Percentiles rank a stretch among this genome's conserved stretches.
phyloP scores from a whole-genome alignment of 257 asterid genomes.

The Fraxinus americana region DNA sequence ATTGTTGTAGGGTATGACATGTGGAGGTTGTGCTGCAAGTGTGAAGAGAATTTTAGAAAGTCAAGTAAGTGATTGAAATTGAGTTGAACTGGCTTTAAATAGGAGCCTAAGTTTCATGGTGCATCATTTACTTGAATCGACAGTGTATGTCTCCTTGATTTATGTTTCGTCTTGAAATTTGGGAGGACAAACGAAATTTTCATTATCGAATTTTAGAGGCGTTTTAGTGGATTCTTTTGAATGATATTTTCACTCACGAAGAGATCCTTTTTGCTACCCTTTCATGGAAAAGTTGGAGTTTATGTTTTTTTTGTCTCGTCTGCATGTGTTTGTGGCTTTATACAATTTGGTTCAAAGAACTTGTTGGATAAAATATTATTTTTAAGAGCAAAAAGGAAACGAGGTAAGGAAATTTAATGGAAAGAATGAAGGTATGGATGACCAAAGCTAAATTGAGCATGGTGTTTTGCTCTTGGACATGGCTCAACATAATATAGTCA shows the following conservation, averaged over 20 bases:
- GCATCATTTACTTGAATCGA: background rate
- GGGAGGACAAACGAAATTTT: background rate
- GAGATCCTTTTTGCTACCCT: background rate
- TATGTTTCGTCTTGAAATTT: background rate
- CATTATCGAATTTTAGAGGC: background rate
- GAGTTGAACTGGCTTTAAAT: background rate
- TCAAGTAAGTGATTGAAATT: conserved; percentile 38
- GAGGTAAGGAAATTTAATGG: background rate
- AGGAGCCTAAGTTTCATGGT: background rate
- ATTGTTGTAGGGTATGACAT: conserved; percentile 49
- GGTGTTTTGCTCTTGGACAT: background rate
- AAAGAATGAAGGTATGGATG: background rate
- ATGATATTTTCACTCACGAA: background rate
- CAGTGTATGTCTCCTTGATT: background rate
- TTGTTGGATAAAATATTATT: background rate
- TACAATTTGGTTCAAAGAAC: background rate
- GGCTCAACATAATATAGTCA: background rate
- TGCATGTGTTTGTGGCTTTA: background rate
- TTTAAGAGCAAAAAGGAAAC: background rate
- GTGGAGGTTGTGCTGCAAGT: conserved; percentile 60
- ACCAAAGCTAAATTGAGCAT: background rate
- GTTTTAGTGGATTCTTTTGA: background rate
- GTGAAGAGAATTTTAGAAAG: conserved; percentile 60
- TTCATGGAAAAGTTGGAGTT: background rate
- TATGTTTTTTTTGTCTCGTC: background rate